Evolutionary conservation across 1,139 yeast genomes (phyloP).

Genomic region (Zygoascus sp.): DNA sequence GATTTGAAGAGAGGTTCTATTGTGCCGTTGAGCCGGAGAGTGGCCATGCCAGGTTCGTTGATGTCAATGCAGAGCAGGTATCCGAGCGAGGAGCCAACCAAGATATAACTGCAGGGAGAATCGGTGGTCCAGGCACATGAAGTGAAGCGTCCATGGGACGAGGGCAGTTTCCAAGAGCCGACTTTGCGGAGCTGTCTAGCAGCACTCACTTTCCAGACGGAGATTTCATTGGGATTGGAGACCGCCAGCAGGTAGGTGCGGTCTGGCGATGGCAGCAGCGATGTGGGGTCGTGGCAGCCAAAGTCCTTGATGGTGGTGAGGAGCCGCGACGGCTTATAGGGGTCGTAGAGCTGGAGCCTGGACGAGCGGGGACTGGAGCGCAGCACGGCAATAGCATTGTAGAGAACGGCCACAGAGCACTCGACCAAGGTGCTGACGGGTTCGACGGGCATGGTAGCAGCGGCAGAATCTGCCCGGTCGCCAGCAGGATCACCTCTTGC

Average conservation of each 20-base stretch:
- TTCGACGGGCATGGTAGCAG: neutral
- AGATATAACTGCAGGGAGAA: neutral
- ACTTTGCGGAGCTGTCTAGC: neutral
- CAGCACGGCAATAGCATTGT: conserved; percentile 3
- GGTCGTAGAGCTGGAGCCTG: conserved; percentile 1
- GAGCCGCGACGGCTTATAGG: neutral
- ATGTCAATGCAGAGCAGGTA: conserved; percentile 1
- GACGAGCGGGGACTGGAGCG: neutral
- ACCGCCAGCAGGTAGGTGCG: neutral
- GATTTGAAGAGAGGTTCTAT: neutral
- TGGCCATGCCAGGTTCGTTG: conserved; percentile 3
- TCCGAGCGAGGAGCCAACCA: conserved; percentile 7
- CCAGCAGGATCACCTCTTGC: neutral
- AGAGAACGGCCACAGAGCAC: neutral
- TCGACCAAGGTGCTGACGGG: neutral
- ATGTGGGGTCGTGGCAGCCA: neutral
- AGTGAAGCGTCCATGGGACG: neutral
- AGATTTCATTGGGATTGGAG: neutral
- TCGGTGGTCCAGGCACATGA: conserved; percentile 2
- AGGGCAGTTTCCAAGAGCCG: conserved; percentile 3
- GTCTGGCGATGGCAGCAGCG: conserved; percentile 5
- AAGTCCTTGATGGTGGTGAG: conserved; percentile 2
- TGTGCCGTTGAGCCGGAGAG: conserved; percentile 7
- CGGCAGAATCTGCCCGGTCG: neutral
- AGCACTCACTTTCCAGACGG: conserved; percentile 1